Conservation (phyloP, 306 rosid genomes). For the Prinsepia uniflora region DNA sequence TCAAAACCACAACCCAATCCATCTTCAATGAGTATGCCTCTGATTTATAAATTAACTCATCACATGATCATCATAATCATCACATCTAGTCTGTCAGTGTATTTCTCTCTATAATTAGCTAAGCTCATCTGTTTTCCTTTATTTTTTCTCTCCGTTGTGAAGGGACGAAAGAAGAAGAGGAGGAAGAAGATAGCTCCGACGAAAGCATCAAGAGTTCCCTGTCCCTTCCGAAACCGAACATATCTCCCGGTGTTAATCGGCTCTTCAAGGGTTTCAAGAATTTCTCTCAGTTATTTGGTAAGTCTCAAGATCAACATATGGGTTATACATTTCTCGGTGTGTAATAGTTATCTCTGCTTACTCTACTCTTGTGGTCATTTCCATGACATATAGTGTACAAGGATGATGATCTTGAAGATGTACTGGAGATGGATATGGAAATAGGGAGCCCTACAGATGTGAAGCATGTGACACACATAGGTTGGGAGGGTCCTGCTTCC, state of each 20-base stretch:
- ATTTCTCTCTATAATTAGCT: not conserved
- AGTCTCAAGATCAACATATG: constrained; percentile 7
- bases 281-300: constrained; percentile 82
- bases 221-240: constrained; percentile 58
- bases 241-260: constrained; percentile 55
- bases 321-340: not conserved
- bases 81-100: not conserved
- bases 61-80: too few relatives aligned
- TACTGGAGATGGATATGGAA: constrained; percentile 64
- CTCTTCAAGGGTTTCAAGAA: constrained; percentile 84
- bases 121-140: constrained; percentile 2
- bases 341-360: not conserved
- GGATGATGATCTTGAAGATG: constrained; percentile 51
- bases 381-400: constrained; percentile 41
- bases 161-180: constrained; percentile 45
- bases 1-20: constrained; percentile 42
- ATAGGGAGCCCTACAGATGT: constrained; percentile 92
- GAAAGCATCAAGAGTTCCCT: constrained; percentile 56
- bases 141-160: constrained; percentile 8
- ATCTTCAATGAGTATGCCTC: constrained; percentile 50
- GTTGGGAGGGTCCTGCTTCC: constrained; percentile 54
- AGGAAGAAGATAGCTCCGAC: constrained; percentile 39
- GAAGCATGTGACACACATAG: constrained; percentile 96
- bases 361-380: not conserved
- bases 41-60: too few relatives aligned